A percentile compares a stretch with the other conserved stretches of the same genome.
Conservation (phyloP, 2,329 filamentous ascomycete species). For the Amauroascus verrucosus region DNA sequence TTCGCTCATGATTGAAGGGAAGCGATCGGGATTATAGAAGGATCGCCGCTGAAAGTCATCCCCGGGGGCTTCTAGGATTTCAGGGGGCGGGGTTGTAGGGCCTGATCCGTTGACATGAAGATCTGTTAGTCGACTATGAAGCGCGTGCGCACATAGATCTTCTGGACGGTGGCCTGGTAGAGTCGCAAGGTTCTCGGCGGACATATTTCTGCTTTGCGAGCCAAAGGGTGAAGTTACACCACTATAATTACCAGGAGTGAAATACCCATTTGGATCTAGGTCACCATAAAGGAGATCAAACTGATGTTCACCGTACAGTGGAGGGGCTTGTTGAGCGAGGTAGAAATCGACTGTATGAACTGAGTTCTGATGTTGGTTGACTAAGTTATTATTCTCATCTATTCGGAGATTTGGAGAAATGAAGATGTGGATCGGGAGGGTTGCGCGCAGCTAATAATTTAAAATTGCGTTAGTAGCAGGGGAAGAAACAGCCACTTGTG, state of each 20-base stretch:
- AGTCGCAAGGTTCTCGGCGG: conserved; percentile 65
- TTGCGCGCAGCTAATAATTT: conserved; percentile 61
- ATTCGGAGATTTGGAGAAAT: conserved; percentile 89
- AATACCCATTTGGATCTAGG: conserved; percentile 68
- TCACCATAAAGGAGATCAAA: conserved; percentile 87
- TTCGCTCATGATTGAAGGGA: conserved; percentile 27
- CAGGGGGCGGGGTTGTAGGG: conserved; percentile 9
- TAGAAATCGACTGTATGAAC: conserved; percentile 43
- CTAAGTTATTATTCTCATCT: conserved; percentile 73
- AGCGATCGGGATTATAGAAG: conserved; percentile 13
- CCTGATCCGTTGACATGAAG: conserved; percentile 34
- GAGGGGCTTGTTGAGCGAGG: conserved; percentile 63
- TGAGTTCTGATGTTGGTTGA: conserved; percentile 48
- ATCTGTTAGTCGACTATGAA: conserved; percentile 58
- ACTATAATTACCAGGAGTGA: conserved; percentile 57
- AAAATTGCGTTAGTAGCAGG: conserved; percentile 12
- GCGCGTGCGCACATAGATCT: conserved; percentile 50
- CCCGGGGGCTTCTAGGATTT: conserved; percentile 12
- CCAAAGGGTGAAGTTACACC: conserved; percentile 72
- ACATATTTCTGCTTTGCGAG: conserved; percentile 60
- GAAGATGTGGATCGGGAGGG: conserved; percentile 82
- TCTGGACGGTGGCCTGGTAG: conserved; percentile 42
- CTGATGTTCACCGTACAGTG: conserved; percentile 79
- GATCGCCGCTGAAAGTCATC: conserved; percentile 19
- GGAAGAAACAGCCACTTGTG: not conserved